These are phyloP conservation scores for Lentinula aciculospora DNA, from an alignment of 768 basidiomycete genomes.

Conservation along the genomic window DNA sequence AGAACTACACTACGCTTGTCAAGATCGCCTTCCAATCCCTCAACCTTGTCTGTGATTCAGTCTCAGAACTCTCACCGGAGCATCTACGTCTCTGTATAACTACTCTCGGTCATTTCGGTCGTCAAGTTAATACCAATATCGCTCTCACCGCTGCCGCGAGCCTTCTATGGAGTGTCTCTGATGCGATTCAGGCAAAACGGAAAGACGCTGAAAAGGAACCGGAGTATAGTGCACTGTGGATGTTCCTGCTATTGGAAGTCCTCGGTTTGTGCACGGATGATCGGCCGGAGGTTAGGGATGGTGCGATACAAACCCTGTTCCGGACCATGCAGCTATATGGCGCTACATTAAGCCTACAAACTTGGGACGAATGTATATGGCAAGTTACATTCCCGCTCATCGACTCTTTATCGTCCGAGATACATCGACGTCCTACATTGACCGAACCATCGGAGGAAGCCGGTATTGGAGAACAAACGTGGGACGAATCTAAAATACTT, in stretches of 20 bases:
- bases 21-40: slow-evolving; percentile 93
- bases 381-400: slow-evolving; percentile 85
- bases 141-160: slow-evolving; percentile 92
- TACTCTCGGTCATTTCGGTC: slow-evolving; percentile 87
- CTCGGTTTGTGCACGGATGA: slow-evolving; percentile 77
- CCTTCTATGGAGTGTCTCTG: slow-evolving; percentile 92
- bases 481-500: slow-evolving; percentile 87
- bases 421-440: slow-evolving; percentile 31
- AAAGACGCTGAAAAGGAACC: slow-evolving; percentile 57
- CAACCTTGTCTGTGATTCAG: slow-evolving; percentile 90
- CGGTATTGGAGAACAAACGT: slow-evolving; percentile 36
- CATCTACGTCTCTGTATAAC: slow-evolving; percentile 86
- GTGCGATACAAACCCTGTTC: slow-evolving; percentile 94
- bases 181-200: slow-evolving; percentile 85
- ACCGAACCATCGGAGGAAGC: slow-evolving; percentile 1
- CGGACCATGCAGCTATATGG: slow-evolving; percentile 93
- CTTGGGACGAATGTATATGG: slow-evolving; percentile 93
- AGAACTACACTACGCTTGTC: slow-evolving; percentile 68
- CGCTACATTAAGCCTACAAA: slow-evolving; percentile 69
- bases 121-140: slow-evolving; percentile 89
- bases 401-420: slow-evolving; percentile 57
- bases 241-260: slow-evolving; percentile 82
- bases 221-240: slow-evolving; percentile 87
- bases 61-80: slow-evolving; percentile 72
- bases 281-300: slow-evolving; percentile 84